Conservation (phyloP, 345 rosid species). For the Dipteronia sinensis region DNA sequence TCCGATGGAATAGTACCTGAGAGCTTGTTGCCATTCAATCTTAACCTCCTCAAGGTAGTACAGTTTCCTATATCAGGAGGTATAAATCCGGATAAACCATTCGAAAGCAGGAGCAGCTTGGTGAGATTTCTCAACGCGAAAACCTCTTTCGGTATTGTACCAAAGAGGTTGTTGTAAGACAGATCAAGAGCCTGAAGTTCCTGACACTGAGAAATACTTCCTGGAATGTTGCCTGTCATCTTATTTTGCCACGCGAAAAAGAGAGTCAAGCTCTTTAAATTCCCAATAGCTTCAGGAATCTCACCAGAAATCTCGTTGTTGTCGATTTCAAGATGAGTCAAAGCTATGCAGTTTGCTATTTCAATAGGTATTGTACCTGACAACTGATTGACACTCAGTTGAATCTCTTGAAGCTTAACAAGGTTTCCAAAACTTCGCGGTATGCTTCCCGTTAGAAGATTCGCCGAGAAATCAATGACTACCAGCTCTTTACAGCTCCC, state of each 20-base stretch:
- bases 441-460: slow-evolving; percentile 76
- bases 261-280: slow-evolving; percentile 63
- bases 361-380: slow-evolving; percentile 76
- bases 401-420: slow-evolving; percentile 77
- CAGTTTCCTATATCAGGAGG: slow-evolving; percentile 89
- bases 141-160: slow-evolving; percentile 66
- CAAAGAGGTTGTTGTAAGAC: slow-evolving; percentile 78
- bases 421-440: slow-evolving; percentile 81
- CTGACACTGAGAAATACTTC: slow-evolving; percentile 61
- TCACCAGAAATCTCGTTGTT: slow-evolving; percentile 75
- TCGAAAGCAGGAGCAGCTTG: slow-evolving; percentile 75
- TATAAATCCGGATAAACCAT: slow-evolving; percentile 72
- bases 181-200: slow-evolving; percentile 90
- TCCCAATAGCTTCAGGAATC: slow-evolving; percentile 67
- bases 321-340: slow-evolving; percentile 78
- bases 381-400: slow-evolving; percentile 83
- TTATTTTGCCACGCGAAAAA: slow-evolving; percentile 93
- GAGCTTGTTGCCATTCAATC: slow-evolving; percentile 71
- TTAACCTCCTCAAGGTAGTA: slow-evolving; percentile 60
- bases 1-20: slow-evolving; percentile 76
- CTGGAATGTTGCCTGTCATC: slow-evolving; percentile 74
- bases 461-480: slow-evolving; percentile 75
- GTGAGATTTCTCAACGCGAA: slow-evolving; percentile 76
- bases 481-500: slow-evolving; percentile 66
- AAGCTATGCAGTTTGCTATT: slow-evolving; percentile 63